Evolutionary conservation across 2,329 filamentous ascomycete genomes (phyloP), one percentile per base, ranked within the genome.

Genomic region (Lomentospora prolificans): DNA sequence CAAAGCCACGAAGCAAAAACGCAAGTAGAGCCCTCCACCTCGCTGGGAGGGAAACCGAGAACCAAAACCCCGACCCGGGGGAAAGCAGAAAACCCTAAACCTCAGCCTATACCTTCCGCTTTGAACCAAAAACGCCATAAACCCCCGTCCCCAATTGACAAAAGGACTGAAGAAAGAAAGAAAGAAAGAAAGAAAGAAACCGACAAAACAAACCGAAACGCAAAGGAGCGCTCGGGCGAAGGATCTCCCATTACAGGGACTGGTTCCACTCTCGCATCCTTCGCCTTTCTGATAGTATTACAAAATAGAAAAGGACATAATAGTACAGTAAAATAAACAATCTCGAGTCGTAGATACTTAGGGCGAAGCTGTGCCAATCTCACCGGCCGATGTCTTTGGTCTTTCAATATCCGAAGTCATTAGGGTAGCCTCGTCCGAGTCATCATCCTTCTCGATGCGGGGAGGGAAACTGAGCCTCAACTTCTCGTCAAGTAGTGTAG

Each of bases 401-500:
- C 64, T 61, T 52, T 65, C 51, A 10, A 4, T 10, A 22, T 53
- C 48, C 12, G 48, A 22, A 19, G 14, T 51, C 25, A 51, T 22
- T 12, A 51, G 12, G 27, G 22, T 51, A 22, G 8, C 10, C 22
- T 51, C 25, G 6, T 22, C 51, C 24, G 24, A 19, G 8, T 41
- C 44, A 14, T 51, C 48, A 17, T 51, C 31, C 19, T 56, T 46
- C 14, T 59, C 56, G 17, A 27, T 24, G n/a, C 8, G n/a, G 3
- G 14, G 19, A 17, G 70, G 65, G 62, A 67, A 70, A 8, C 65
- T 75, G 31, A 83, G 68, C 50, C 77, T 72, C 53, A 90, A 75
- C 66, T 86, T 87, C 67, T 89, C 84, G 60, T 90, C 86, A 48
- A 91, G 75, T 68, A 90, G 76, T 50, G 76, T 81, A 4, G 89